Evolutionary conservation across 345 rosid species (phyloP).

Genomic region (Kernera saxatilis): DNA sequence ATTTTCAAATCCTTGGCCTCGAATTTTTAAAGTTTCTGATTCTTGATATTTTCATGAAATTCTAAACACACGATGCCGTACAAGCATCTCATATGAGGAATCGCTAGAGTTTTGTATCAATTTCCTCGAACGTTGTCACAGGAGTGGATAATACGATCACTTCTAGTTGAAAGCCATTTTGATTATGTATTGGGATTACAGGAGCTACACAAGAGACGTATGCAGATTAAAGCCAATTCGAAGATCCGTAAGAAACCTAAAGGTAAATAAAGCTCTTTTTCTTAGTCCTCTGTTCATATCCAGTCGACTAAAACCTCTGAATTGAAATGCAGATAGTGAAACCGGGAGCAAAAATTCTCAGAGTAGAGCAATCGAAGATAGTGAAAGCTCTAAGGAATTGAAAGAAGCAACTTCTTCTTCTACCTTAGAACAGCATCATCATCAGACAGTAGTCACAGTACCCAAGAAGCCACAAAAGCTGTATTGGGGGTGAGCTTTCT

Average conservation of each 20-base stretch:
- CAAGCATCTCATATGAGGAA: not conserved
- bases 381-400: not conserved
- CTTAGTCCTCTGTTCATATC: not conserved
- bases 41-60: not conserved
- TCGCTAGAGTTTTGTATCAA: too few species aligned
- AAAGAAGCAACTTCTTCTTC: conserved; percentile 11
- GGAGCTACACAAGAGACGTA: conserved; percentile 74
- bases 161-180: not conserved
- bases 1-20: not conserved
- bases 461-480: conserved; percentile 51
- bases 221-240: conserved; percentile 47
- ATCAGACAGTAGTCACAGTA: conserved; percentile 4
- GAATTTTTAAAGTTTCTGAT: not conserved
- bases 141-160: too few species aligned
- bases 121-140: too few species aligned
- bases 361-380: conserved; percentile 3
- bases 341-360: not conserved
- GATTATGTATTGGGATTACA: conserved; percentile 10
- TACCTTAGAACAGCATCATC: not conserved
- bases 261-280: conserved; percentile 32
- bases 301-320: not conserved
- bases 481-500: conserved; percentile 58
- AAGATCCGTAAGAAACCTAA: conserved; percentile 43
- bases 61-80: not conserved
- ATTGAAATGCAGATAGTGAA: conserved; percentile 19